Conservation (phyloP, 179 eudicot species). For the Silene coronaria region DNA sequence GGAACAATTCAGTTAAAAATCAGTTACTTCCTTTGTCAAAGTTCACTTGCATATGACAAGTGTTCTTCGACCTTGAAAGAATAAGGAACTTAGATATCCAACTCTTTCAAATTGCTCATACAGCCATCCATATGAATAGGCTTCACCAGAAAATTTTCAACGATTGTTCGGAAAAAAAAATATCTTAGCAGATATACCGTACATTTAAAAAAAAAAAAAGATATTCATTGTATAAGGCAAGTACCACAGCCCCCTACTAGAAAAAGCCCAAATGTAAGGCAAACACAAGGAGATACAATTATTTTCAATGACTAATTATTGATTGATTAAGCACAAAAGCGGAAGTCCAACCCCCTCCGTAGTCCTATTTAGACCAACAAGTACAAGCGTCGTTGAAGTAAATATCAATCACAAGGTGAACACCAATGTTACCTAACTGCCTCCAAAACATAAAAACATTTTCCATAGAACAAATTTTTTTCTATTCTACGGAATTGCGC, state of each 20-base stretch:
- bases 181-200: background rate
- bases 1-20: background rate
- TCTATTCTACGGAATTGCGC: background rate
- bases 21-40: background rate
- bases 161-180: background rate
- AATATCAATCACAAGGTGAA: background rate
- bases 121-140: background rate
- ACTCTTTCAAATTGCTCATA: background rate
- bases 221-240: no score
- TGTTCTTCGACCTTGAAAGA: background rate
- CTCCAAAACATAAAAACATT: background rate
- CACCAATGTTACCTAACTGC: background rate
- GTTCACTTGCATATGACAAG: background rate
- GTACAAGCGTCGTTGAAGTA: background rate
- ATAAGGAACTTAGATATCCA: background rate
- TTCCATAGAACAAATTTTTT: background rate
- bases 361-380: background rate
- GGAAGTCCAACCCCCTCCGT: background rate
- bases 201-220: no score
- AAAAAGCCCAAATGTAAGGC: background rate
- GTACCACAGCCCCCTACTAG: background rate
- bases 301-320: slow-evolving; percentile 1
- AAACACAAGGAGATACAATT: background rate
- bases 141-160: background rate
- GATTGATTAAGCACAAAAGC: background rate